Conservation (phyloP, 192 early-diverging fungal genomes). For the Coemansia sp. region DNA sequence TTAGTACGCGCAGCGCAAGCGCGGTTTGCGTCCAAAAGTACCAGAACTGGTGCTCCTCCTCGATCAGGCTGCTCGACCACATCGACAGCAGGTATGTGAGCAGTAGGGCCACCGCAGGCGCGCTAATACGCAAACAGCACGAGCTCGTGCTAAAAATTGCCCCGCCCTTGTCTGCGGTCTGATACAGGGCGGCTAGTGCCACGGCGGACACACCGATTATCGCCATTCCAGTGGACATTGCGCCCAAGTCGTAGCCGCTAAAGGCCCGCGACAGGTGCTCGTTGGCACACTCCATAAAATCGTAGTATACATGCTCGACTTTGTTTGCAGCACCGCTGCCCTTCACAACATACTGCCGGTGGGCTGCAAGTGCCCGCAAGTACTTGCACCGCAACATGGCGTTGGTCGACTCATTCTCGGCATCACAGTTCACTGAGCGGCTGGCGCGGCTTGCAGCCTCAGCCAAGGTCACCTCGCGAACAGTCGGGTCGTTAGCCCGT, state of each 20-base stretch:
- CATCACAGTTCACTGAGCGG: neutral
- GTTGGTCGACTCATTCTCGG: neutral
- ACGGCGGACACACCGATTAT: constrained; percentile 14
- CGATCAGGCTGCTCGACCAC: constrained; percentile 67
- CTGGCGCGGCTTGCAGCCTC: neutral
- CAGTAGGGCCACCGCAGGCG: constrained; percentile 31
- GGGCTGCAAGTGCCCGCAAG: constrained; percentile 20
- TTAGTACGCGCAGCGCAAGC: constrained; percentile 40
- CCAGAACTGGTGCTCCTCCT: constrained; percentile 76
- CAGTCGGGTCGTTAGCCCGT: constrained; percentile 23
- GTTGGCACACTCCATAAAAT: constrained; percentile 34
- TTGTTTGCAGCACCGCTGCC: neutral
- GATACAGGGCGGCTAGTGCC: constrained; percentile 15
- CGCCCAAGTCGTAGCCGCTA: constrained; percentile 39
- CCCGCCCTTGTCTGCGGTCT: constrained; percentile 1
- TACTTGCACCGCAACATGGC: constrained; percentile 35
- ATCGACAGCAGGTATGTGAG: constrained; percentile 55
- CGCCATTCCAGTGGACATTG: constrained; percentile 41
- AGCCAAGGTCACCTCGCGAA: neutral
- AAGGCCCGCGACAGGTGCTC: constrained; percentile 39
- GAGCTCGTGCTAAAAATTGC: constrained; percentile 10
- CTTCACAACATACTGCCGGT: neutral
- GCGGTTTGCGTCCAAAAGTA: constrained; percentile 68
- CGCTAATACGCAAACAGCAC: constrained; percentile 3
- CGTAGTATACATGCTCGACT: constrained; percentile 30